phyloP scores from a whole-genome alignment of 345 rosid genomes.

The Pistacia atlantica region DNA sequence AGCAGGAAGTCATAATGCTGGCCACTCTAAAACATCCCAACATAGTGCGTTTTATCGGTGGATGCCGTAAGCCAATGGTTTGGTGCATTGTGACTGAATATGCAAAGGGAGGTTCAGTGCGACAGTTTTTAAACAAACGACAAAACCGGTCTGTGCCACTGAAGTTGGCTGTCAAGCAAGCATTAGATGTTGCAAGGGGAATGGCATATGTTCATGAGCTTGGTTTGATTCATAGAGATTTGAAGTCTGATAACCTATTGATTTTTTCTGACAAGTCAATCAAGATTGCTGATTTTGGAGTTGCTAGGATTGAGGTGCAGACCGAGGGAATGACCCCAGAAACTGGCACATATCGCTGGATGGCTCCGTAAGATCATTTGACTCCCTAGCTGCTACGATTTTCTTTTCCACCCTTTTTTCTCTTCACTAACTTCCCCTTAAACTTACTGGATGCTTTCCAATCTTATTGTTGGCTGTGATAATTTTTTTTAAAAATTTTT shows the following conservation, averaged over 20 bases:
- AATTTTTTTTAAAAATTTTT: not conserved
- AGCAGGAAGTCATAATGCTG: slow-evolving; percentile 51
- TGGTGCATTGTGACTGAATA: slow-evolving; percentile 58
- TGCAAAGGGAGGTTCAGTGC: slow-evolving; percentile 48
- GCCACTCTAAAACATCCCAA: slow-evolving; percentile 44
- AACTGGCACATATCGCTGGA: slow-evolving; percentile 57
- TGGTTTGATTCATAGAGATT: slow-evolving; percentile 44
- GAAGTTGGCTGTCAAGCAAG: slow-evolving; percentile 47
- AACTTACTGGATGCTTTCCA: not conserved
- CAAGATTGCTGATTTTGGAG: slow-evolving; percentile 56
- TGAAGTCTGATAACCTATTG: slow-evolving; percentile 48
- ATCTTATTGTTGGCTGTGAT: not conserved
- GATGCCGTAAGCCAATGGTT: slow-evolving; percentile 43
- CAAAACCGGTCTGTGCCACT: slow-evolving; percentile 40
- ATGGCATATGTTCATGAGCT: slow-evolving; percentile 48
- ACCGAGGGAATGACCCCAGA: slow-evolving; percentile 55
- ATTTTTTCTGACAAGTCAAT: slow-evolving; percentile 44
- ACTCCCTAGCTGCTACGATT: not conserved
- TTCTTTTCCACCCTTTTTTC: too few relatives aligned
- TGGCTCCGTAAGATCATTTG: slow-evolving; percentile 48
- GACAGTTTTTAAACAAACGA: slow-evolving; percentile 40
- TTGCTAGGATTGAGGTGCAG: slow-evolving; percentile 53
- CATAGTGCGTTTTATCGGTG: slow-evolving; percentile 49
- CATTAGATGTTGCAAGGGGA: slow-evolving; percentile 51
- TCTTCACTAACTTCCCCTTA: not conserved